A percentile compares a stretch with the other conserved stretches of the same genome.
Evolutionary conservation across 148 eudicot species (phyloP).

Genomic region (Rhododendron molle): DNA sequence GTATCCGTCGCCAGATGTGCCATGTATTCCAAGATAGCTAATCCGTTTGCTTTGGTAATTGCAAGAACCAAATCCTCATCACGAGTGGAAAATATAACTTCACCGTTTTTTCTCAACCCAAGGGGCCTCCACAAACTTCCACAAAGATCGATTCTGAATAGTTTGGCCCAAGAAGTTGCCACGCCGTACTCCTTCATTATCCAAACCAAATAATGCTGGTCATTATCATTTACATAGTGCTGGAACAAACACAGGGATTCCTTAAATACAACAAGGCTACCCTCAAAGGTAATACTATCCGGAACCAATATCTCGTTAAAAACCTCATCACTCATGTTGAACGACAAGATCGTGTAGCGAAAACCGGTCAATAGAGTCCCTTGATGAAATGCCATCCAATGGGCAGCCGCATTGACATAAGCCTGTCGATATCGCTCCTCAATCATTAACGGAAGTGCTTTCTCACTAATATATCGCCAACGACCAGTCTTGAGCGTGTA

Average conservation of each 20-base stretch:
- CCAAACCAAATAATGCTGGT: background rate
- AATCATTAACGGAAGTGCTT: background rate
- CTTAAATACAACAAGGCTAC: background rate
- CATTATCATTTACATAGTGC: background rate
- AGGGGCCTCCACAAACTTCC: background rate
- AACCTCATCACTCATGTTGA: background rate
- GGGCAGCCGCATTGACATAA: background rate
- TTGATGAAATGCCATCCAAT: background rate
- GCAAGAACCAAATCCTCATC: background rate
- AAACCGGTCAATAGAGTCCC: background rate
- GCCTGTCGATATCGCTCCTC: background rate
- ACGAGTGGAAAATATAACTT: background rate
- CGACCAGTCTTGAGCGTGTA: background rate
- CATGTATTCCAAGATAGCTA: background rate
- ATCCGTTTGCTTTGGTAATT: background rate
- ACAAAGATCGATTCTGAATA: background rate
- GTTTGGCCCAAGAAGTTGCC: background rate
- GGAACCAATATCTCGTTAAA: background rate
- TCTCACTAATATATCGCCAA: background rate
- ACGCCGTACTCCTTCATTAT: background rate
- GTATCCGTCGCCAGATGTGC: background rate
- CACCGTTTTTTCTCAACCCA: background rate
- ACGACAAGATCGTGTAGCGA: background rate
- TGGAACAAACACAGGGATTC: background rate
- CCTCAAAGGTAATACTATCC: background rate